Base-by-base conservation (phyloP, 2,329 filamentous ascomycete genomes). In the Hymenoscyphus scutula region DNA sequence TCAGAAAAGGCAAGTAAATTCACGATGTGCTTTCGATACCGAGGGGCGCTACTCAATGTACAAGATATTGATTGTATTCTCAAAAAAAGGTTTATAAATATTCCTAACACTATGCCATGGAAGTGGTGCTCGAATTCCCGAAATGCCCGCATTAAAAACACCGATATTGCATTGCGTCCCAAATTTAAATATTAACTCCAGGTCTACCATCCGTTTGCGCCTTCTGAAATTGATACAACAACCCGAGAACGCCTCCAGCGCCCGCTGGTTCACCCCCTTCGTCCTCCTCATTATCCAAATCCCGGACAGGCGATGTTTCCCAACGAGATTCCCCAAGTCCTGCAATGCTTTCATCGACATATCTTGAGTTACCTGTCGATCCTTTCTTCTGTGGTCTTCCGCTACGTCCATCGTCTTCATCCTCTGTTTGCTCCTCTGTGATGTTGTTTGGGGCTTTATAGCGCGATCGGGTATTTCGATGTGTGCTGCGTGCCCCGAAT, bases 191-290 rank as follows among this genome's bases (percentile, higher is more conserved):
- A 67, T 71, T 73, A 53, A 76, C 68, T 15, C 74, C 72, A n/a
- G 71, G 67, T 65, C 77, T 75, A 59, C 78, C 80, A 64, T 81
- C 80, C 29, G 79, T 80, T 66, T 85, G 83, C 41, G 83, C 85
- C 74, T 84, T 86, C 65, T 87, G 84, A 69, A 89, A 89, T 70
- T 90, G 85, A 72, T 87, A 84, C 62, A 90, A 78, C 67, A 90
- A 74, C 8, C 87, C 87, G 62, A 90, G 74, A 5, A 89, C 86
- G 1, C 87, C 87, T 1, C 79, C 81, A 4, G 81, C 80, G 37
- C 71, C 76, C 34, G 73, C 71, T 19, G 81, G 78, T 7, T 81
- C 79, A 11, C 75, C 76, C 17, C 79, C 79, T 8, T 76, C 77
- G 17, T 79, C 80, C 4, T 81, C 81, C 3, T 75, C 78, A 10